phyloP scores from a whole-genome alignment of 176 grass and related monocot species.

The Oryza meyeriana region DNA sequence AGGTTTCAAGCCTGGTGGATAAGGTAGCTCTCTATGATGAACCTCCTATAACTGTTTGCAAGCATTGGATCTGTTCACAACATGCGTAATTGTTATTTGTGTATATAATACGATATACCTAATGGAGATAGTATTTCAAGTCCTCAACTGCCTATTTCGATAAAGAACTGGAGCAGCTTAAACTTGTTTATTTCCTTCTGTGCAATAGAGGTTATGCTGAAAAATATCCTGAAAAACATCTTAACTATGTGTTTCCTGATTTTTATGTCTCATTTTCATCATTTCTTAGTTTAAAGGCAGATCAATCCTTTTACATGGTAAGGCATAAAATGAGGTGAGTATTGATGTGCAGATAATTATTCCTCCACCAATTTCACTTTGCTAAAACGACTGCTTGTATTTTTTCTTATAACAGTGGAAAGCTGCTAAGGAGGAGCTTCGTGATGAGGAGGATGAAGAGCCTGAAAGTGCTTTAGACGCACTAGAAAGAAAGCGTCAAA shows the following conservation, averaged over 20 bases:
- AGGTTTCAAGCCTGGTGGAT: constrained; percentile 88
- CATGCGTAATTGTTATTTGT: background rate
- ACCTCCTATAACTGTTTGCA: background rate
- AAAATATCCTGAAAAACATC: background rate
- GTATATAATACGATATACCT: background rate
- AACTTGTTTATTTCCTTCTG: background rate
- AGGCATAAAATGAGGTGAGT: constrained; percentile 33
- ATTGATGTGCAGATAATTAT: constrained; percentile 24
- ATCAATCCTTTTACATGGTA: constrained; percentile 33
- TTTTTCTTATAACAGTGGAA: constrained; percentile 72
- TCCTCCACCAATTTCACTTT: background rate
- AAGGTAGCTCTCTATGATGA: constrained; percentile 55
- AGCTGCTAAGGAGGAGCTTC: constrained; percentile 96
- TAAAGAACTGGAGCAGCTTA: background rate
- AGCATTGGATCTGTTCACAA: background rate
- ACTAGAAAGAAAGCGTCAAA: constrained; percentile 82
- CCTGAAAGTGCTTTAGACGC: constrained; percentile 75
- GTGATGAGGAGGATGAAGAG: constrained; percentile 76
- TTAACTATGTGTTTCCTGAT: constrained; percentile 23
- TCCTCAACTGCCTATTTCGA: background rate
- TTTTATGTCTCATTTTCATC: constrained; percentile 7
- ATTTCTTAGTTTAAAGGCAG: constrained; percentile 19
- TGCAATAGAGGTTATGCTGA: background rate
- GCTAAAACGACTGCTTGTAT: constrained; percentile 1
- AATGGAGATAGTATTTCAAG: background rate